Evolutionary conservation across 2,329 filamentous ascomycete species (phyloP), one percentile per base, ranked within the genome.

Genomic region (Colletotrichum gloeosporioides): DNA sequence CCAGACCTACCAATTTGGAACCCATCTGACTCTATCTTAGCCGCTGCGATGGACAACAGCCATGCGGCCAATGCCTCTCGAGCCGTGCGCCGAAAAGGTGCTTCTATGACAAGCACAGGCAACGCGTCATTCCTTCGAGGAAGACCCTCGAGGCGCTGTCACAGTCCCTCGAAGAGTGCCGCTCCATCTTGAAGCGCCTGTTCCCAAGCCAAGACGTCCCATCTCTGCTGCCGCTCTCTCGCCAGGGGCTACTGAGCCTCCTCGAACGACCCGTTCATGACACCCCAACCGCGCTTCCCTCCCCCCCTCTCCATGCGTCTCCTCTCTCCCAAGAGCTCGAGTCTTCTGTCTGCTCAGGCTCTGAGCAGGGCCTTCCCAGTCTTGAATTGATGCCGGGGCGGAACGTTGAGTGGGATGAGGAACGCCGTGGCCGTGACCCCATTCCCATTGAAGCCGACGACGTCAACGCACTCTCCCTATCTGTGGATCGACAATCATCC

Each of bases 1-100:
- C 36, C 39, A 29, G 18, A 31, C 32, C 29, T 18, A 9, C 49
- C n/a, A 15, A 15, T 10, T 36, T 32, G 8, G 32, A 59, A 62
- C 32, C 13, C 27, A 29, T 75, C 82, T 86, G 79, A 86, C 79
- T 62, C 10, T 22, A 36, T 59, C 61, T 29, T 27, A 89, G 87
- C 73, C 93, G 95, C 78, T 97, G 95, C 82, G 94, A 96, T 86
- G 95, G 95, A 71, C 91, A 93, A 79, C 93, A 95, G 81, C 95
- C 95, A 13, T 97, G 95, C 82, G 94, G 94, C 49, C 95, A 96
- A 82, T 97, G 95, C 82, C 90, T 95, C 74, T 96, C 94, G 83
- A 96, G 95, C 82, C 92, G 95, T 73, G 94, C 95, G 77, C 93
- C 94, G 6, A 95, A 96, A 83, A 89, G 92, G 71, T 96, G 95